Conservation (phyloP, 352 stramenopile species). For the Globisporangium iwayamae region DNA sequence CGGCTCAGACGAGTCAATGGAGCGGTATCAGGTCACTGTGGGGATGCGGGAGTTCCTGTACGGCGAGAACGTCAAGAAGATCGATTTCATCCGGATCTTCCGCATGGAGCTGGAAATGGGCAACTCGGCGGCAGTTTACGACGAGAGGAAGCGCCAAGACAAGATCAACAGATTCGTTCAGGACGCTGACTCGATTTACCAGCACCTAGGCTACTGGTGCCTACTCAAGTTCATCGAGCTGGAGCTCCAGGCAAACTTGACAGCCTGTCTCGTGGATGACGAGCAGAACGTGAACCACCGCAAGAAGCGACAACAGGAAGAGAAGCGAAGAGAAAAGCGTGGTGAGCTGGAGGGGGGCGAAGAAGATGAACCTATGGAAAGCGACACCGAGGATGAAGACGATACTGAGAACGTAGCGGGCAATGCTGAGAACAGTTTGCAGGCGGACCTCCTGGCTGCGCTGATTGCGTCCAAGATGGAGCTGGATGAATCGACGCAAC, state of each 20-base stretch:
- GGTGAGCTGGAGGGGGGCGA: slow-evolving; percentile 25
- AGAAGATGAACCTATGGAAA: slow-evolving; percentile 21
- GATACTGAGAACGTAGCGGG: background rate
- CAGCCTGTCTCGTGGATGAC: slow-evolving; percentile 62
- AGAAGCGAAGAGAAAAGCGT: background rate
- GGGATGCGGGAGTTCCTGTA: slow-evolving; percentile 56
- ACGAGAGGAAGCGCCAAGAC: slow-evolving; percentile 72
- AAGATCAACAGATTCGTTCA: slow-evolving; percentile 69
- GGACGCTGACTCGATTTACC: slow-evolving; percentile 57
- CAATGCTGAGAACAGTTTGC: background rate
- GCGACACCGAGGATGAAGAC: slow-evolving; percentile 18
- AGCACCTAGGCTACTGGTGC: slow-evolving; percentile 73
- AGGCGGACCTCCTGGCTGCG: slow-evolving; percentile 3
- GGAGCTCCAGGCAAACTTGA: slow-evolving; percentile 70
- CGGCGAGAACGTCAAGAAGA: slow-evolving; percentile 64
- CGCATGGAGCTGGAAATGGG: slow-evolving; percentile 63
- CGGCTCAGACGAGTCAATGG: background rate
- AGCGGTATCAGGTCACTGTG: slow-evolving; percentile 15
- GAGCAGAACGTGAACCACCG: slow-evolving; percentile 55
- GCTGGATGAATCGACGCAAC: slow-evolving; percentile 30
- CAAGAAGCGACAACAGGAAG: slow-evolving; percentile 27
- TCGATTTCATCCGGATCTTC: slow-evolving; percentile 64
- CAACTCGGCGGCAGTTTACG: slow-evolving; percentile 65
- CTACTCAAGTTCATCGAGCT: slow-evolving; percentile 79
- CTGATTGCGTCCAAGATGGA: slow-evolving; percentile 28